phyloP scores from a whole-genome alignment of 805 yeast species.

The Tetrapisispora pingtungensis region DNA sequence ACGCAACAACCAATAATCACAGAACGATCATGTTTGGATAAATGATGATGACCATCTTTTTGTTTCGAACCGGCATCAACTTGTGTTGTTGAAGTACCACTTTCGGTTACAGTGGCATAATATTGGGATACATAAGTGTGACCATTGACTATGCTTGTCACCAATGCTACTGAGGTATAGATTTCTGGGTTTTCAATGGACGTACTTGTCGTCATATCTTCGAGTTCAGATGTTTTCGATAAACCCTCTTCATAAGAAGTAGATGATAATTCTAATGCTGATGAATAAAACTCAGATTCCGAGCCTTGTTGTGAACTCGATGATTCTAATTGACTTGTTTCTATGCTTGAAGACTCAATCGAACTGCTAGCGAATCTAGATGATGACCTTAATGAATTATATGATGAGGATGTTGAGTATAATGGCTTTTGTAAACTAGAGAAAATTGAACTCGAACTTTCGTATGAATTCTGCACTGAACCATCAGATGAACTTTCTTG shows the following conservation, averaged over 20 bases:
- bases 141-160: slow-evolving; percentile 22
- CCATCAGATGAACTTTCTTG: too few species aligned
- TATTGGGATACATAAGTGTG: slow-evolving; percentile 25
- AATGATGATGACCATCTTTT: slow-evolving; percentile 25
- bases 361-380: too few species aligned
- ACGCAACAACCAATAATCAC: slow-evolving; percentile 58
- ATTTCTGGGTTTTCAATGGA: neutral
- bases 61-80: slow-evolving; percentile 10
- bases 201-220: neutral
- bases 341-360: too few species aligned
- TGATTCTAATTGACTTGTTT: too few species aligned
- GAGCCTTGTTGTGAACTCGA: too few species aligned
- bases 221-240: neutral
- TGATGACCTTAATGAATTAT: too few species aligned
- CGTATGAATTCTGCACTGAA: too few species aligned
- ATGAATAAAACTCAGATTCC: too few species aligned
- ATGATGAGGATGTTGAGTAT: too few species aligned
- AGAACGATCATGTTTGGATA: slow-evolving; percentile 37
- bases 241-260: neutral
- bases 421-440: too few species aligned
- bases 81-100: slow-evolving; percentile 19
- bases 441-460: too few species aligned
- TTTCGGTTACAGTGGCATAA: slow-evolving; percentile 22
- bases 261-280: neutral
- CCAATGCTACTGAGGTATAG: slow-evolving; percentile 4